Conservation (phyloP, 2,329 filamentous ascomycete species). For the Ophiostoma fasciatum region DNA sequence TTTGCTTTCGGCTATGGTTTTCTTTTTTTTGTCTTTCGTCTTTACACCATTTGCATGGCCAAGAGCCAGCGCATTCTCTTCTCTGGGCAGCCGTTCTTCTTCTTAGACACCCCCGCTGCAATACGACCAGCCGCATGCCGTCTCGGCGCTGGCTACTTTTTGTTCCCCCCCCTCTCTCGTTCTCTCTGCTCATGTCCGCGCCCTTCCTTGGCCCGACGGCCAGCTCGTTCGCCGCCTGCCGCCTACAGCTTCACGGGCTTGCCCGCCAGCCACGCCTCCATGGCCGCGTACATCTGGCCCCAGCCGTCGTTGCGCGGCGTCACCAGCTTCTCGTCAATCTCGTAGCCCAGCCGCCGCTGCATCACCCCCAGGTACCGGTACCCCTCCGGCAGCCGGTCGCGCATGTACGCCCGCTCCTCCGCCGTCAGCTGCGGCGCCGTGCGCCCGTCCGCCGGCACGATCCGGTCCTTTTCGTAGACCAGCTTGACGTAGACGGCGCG, state of each 20-base stretch:
- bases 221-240: background rate
- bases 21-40: background rate
- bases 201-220: too few relatives aligned
- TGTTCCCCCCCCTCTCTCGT: too few relatives aligned
- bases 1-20: background rate
- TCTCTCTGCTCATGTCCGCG: too few relatives aligned
- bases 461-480: slow-evolving; percentile 35
- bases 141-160: too few relatives aligned
- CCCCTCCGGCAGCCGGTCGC: slow-evolving; percentile 25
- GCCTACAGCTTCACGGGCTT: background rate
- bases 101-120: too few relatives aligned
- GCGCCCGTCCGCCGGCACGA: slow-evolving; percentile 29
- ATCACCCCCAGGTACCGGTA: slow-evolving; percentile 32
- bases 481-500: slow-evolving; percentile 31
- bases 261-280: slow-evolving; percentile 23
- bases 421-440: slow-evolving; percentile 22
- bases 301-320: slow-evolving; percentile 23
- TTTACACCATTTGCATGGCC: too few relatives aligned
- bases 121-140: too few relatives aligned
- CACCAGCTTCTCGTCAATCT: slow-evolving; percentile 25
- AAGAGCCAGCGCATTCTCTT: too few relatives aligned
- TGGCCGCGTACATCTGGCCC: slow-evolving; percentile 27
- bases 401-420: slow-evolving; percentile 21
- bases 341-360: slow-evolving; percentile 29
- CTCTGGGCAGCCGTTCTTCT: too few relatives aligned